Conservation (phyloP, 352 stramenopile genomes). For the Globisporangium canariense region DNA sequence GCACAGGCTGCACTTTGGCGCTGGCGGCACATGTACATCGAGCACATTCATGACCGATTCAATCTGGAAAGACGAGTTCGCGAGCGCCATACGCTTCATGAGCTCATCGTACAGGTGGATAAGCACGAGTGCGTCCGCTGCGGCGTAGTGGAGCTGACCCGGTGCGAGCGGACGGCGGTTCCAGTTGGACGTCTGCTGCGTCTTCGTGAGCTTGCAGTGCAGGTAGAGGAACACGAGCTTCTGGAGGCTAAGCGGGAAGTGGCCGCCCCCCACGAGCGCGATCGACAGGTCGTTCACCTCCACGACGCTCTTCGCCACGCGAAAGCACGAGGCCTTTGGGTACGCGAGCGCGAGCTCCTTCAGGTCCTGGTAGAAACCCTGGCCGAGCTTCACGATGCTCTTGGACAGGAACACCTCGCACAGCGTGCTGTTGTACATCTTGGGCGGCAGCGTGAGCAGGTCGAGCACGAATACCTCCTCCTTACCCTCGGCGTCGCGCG, state of each 20-base stretch:
- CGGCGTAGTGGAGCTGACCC: slow-evolving; percentile 67
- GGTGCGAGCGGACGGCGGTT: slow-evolving; percentile 52
- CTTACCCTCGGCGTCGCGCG: slow-evolving; percentile 39
- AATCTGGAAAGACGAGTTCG: slow-evolving; percentile 33
- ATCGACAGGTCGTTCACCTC: slow-evolving; percentile 79
- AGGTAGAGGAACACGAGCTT: slow-evolving; percentile 78
- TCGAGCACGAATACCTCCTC: slow-evolving; percentile 79
- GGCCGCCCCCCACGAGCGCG: slow-evolving; percentile 31
- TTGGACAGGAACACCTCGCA: slow-evolving; percentile 61
- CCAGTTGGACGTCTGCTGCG: slow-evolving; percentile 81
- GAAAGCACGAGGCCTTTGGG: slow-evolving; percentile 65
- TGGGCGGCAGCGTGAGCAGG: slow-evolving; percentile 47
- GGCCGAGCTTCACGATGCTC: slow-evolving; percentile 62
- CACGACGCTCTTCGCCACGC: slow-evolving; percentile 55
- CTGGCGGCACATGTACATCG: slow-evolving; percentile 42
- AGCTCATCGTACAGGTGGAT: slow-evolving; percentile 71
- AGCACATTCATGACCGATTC: slow-evolving; percentile 55
- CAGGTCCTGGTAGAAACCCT: slow-evolving; percentile 61
- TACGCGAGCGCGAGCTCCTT: slow-evolving; percentile 61
- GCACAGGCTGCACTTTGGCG: slow-evolving; percentile 54
- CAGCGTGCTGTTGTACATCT: slow-evolving; percentile 59
- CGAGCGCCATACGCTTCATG: slow-evolving; percentile 28
- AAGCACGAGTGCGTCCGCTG: slow-evolving; percentile 64
- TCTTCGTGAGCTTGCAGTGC: slow-evolving; percentile 63
- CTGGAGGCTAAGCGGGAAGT: slow-evolving; percentile 66